Conservation (phyloP, 202 grass and related monocot species). For the Miscanthus sacchariflorus region DNA sequence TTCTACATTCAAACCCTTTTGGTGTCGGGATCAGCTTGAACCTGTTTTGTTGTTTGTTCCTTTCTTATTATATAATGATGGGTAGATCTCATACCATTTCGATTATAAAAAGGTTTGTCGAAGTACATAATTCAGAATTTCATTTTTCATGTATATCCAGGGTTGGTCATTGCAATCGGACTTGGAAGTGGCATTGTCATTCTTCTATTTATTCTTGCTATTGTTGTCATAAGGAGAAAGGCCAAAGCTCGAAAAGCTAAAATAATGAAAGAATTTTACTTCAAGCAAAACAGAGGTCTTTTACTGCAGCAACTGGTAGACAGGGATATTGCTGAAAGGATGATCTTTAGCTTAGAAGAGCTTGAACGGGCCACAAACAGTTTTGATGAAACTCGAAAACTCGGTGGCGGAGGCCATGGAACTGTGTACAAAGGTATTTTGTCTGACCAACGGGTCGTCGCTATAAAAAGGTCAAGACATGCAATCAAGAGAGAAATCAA, state of each 20-base stretch:
- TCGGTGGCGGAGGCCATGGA: constrained; percentile 4
- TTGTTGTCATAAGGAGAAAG: constrained; percentile 16
- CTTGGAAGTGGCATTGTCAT: neutral
- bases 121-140: neutral
- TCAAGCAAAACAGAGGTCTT: constrained; percentile 29
- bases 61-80: neutral
- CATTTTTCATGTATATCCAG: neutral
- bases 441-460: constrained; percentile 43
- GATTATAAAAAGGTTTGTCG: neutral
- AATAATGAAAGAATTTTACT: constrained; percentile 10
- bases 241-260: constrained; percentile 1
- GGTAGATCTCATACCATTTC: neutral
- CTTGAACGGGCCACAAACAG: neutral
- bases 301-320: constrained; percentile 23
- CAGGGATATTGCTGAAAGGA: constrained; percentile 57
- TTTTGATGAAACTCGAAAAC: constrained; percentile 7
- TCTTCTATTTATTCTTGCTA: neutral
- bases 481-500: constrained; percentile 56
- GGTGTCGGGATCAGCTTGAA: neutral
- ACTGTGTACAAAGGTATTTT: constrained; percentile 25
- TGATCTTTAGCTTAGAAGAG: constrained; percentile 62
- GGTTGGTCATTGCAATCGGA: neutral
- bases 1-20: neutral
- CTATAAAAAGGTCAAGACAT: constrained; percentile 69
- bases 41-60: too few relatives aligned